phyloP scores from a whole-genome alignment of 2,329 filamentous ascomycete genomes.

The Calonectria fujianensis region DNA sequence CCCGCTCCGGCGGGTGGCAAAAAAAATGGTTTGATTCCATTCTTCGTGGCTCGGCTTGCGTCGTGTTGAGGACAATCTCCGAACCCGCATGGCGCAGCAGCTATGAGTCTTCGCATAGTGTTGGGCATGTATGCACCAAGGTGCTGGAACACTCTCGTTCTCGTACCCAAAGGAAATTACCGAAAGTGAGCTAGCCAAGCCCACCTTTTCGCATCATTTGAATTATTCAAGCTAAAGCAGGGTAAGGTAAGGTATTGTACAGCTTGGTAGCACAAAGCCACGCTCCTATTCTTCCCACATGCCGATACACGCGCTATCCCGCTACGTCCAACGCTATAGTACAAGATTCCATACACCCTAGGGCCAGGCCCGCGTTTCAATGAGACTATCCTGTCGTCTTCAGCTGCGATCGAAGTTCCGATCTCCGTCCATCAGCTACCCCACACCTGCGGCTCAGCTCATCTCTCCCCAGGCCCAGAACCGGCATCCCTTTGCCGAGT shows the following conservation, averaged over 20 bases:
- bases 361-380: conserved; percentile 23
- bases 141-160: background rate
- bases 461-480: conserved; percentile 18
- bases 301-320: background rate
- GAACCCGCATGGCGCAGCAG: conserved; percentile 34
- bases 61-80: conserved; percentile 30
- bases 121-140: conserved; percentile 18
- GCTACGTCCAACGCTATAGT: conserved; percentile 29
- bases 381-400: conserved; percentile 42
- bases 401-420: conserved; percentile 40
- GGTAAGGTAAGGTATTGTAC: conserved; percentile 32
- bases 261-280: conserved; percentile 31
- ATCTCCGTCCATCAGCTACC: conserved; percentile 45
- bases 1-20: conserved; percentile 20
- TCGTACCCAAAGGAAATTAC: conserved; percentile 10
- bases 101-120: conserved; percentile 10
- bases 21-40: background rate
- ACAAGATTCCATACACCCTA: conserved; percentile 40
- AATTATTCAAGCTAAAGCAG: conserved; percentile 19
- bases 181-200: background rate
- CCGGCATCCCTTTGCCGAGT: background rate
- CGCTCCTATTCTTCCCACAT: conserved; percentile 15
- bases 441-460: conserved; percentile 49
- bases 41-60: conserved; percentile 15
- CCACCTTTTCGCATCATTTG: conserved; percentile 4